Evolutionary conservation across 257 asterid genomes (phyloP), one percentile per base, ranked within the genome.

Genomic region (Plectranthus barbatus): DNA sequence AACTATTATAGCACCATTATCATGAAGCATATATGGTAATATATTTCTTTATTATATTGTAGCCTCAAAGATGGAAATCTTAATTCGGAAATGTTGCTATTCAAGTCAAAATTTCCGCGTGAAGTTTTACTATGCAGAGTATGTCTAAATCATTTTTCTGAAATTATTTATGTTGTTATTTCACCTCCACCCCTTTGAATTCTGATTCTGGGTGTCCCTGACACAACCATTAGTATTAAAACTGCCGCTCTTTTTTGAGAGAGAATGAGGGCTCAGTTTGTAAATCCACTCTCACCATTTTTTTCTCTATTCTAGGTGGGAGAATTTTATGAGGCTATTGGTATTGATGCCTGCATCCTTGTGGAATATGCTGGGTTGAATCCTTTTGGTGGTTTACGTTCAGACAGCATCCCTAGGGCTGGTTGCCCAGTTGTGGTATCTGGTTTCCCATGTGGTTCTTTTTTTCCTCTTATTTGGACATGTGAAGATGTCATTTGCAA

Each of bases 281-380:
- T 60, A 59, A 44, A 62, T 58, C 48, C 9, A 52, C 34, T 62
- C 70, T 67, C 50, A 45, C 52, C 42, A 40, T 26, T 56, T 57
- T 9, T 54, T n/a, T 50, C 53, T 59, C 56, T 42, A 34, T 71
- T 72, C 47, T 73, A 92, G 99, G 99, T 92, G 58, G 99, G 99
- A 62, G 99, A 92, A 1, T 92, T 92, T 68, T 92, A 92, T 40
- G 99, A 92, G 86, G 91, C 99, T 0, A 78, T 92, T 69, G 99
- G 99, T 51, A 56, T 85, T 57, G 99, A 89, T 85, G 97, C 99
- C 49, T 89, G 97, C 81, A 81, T 92, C 74, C 96, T 92, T 64
- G 99, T 92, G 61, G 99, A 92, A 72, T 90, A 89, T 77, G 99
- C 95, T 80, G 97, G 99, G 42, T 81, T 92, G 76, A 92, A 92